Evolutionary conservation across 2,329 filamentous ascomycete species (phyloP).

Genomic region (Fusarium sp.): DNA sequence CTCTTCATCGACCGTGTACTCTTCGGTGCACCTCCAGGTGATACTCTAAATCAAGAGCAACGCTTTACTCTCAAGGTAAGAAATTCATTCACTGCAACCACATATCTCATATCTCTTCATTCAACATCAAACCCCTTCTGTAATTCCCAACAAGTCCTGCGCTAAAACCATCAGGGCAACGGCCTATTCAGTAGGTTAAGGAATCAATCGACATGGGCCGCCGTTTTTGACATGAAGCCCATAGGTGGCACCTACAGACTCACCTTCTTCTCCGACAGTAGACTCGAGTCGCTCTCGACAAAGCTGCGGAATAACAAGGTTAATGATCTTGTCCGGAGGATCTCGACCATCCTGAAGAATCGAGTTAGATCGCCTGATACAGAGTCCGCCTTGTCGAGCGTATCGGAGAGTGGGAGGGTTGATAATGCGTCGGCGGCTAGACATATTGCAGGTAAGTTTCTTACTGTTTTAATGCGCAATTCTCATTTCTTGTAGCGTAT

Average conservation of each 20-base stretch:
- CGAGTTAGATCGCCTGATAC: constrained; percentile 23
- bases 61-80: constrained; percentile 26
- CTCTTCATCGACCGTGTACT: constrained; percentile 31
- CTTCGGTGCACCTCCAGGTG: not conserved
- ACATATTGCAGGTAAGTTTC: constrained; percentile 17
- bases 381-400: not conserved
- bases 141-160: not conserved
- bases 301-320: constrained; percentile 36
- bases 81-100: too few species aligned
- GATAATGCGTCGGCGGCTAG: constrained; percentile 2
- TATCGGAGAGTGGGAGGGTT: not conserved
- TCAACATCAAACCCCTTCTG: not conserved
- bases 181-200: constrained; percentile 27
- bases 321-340: constrained; percentile 31
- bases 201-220: not conserved
- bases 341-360: constrained; percentile 28
- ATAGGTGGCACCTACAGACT: constrained; percentile 33
- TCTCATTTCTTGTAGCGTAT: constrained; percentile 13
- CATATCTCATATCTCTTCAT: not conserved
- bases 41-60: constrained; percentile 4
- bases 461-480: not conserved
- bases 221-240: not conserved
- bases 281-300: constrained; percentile 29
- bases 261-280: constrained; percentile 36
- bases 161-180: constrained; percentile 24